Conservation (phyloP, 75 land plant species). For the Sequoiadendron giganteum region DNA sequence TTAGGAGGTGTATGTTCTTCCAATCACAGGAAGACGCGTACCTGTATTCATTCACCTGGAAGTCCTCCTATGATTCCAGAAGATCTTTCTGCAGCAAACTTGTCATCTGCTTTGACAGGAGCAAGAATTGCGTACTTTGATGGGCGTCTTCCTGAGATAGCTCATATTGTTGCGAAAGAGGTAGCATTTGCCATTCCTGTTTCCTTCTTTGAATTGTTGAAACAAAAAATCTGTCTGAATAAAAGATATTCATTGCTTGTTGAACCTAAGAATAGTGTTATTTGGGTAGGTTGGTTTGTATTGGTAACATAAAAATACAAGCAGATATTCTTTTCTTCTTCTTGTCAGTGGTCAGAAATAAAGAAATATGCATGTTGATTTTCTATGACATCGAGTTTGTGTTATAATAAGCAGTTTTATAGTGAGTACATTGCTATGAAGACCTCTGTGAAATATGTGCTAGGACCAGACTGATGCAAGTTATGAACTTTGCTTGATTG, state of each 20-base stretch:
- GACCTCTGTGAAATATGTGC: background rate
- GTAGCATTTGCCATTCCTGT: conserved; percentile 21
- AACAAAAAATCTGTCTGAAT: background rate
- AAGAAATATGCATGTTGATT: background rate
- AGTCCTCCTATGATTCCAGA: conserved; percentile 71
- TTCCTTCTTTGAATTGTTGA: background rate
- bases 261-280: background rate
- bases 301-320: background rate
- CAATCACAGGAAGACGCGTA: conserved; percentile 74
- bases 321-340: background rate
- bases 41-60: conserved; percentile 84
- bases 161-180: conserved; percentile 75
- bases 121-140: conserved; percentile 67
- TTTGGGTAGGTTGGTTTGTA: background rate
- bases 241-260: background rate
- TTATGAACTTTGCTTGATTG: background rate
- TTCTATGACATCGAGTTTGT: background rate
- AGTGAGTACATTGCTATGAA: background rate
- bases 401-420: background rate
- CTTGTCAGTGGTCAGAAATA: background rate
- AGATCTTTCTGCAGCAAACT: conserved; percentile 45
- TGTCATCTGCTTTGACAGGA: conserved; percentile 51
- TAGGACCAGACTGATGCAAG: background rate
- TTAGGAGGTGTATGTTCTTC: background rate
- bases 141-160: conserved; percentile 68